Evolutionary conservation across 345 rosid genomes (phyloP).

Genomic region (Pelargonium nanum): DNA sequence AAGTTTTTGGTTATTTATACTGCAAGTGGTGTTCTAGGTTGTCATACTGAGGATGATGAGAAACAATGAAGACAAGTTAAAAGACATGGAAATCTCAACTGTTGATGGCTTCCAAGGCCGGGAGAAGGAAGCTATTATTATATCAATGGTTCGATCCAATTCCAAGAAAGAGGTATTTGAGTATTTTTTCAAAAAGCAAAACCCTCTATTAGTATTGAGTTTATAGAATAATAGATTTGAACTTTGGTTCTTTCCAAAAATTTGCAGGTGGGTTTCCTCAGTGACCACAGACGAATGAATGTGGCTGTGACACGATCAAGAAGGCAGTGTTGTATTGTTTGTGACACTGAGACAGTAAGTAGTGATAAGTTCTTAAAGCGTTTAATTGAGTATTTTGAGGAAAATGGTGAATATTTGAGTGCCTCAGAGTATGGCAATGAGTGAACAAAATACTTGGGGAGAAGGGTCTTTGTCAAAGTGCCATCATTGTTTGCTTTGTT

Average conservation of each 20-base stretch:
- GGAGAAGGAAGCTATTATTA: conserved; percentile 89
- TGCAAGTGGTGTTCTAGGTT: conserved; percentile 33
- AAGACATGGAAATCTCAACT: conserved; percentile 78
- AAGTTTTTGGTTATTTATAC: conserved; percentile 8
- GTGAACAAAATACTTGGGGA: background rate
- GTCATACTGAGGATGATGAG: conserved; percentile 59
- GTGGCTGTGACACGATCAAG: conserved; percentile 93
- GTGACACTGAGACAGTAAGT: conserved; percentile 80
- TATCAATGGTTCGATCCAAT: conserved; percentile 93
- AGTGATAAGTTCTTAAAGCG: conserved; percentile 66
- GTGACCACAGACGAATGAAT: conserved; percentile 81
- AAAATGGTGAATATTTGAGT: conserved; percentile 83
- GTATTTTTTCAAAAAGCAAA: background rate
- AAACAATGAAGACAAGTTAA: conserved; percentile 62
- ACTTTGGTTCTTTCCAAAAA: conserved; percentile 6
- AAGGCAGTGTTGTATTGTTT: conserved; percentile 83
- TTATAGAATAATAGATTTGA: conserved; percentile 3
- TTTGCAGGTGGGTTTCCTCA: conserved; percentile 69
- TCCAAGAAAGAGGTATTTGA: conserved; percentile 71
- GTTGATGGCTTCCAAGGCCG: conserved; percentile 99
- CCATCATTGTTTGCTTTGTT: background rate
- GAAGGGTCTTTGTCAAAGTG: conserved; percentile 1
- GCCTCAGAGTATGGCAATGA: conserved; percentile 63
- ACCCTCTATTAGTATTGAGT: background rate
- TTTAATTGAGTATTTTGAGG: conserved; percentile 75